These are phyloP conservation scores for Xylariales sp. DNA, from an alignment of 2,329 filamentous ascomycete species.

Conservation along the genomic window DNA sequence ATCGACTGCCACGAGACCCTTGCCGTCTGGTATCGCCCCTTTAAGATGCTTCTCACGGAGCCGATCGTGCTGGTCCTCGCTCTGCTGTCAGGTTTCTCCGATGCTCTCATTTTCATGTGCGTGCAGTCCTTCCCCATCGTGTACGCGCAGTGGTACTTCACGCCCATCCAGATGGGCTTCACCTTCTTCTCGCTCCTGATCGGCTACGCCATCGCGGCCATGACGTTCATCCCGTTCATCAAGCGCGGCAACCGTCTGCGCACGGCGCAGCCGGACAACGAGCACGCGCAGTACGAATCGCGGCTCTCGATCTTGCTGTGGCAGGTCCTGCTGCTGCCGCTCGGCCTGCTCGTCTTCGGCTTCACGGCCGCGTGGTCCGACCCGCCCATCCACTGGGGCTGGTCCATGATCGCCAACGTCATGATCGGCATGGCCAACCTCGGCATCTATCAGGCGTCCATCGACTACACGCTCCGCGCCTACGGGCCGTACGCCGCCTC, in stretches of 20 bases:
- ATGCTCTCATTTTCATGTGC: constrained; percentile 74
- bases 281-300: constrained; percentile 62
- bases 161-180: constrained; percentile 50
- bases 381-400: constrained; percentile 63
- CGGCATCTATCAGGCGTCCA: constrained; percentile 69
- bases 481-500: constrained; percentile 71
- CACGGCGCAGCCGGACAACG: constrained; percentile 44
- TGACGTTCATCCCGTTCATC: constrained; percentile 54
- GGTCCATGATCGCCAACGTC: constrained; percentile 58
- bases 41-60: neutral
- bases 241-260: constrained; percentile 48
- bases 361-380: constrained; percentile 55
- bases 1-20: neutral
- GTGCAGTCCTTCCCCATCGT: constrained; percentile 67
- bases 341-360: constrained; percentile 67
- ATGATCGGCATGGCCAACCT: constrained; percentile 72
- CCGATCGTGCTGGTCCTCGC: constrained; percentile 45
- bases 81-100: constrained; percentile 66
- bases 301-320: constrained; percentile 63
- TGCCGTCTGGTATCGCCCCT: constrained; percentile 16
- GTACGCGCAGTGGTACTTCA: constrained; percentile 63
- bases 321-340: constrained; percentile 54
- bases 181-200: constrained; percentile 62
- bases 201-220: constrained; percentile 60
- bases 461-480: constrained; percentile 73